A percentile compares a stretch with the other conserved stretches of the same genome.
phyloP scores from a whole-genome alignment of 345 rosid species.

The Syzygium jambos region DNA sequence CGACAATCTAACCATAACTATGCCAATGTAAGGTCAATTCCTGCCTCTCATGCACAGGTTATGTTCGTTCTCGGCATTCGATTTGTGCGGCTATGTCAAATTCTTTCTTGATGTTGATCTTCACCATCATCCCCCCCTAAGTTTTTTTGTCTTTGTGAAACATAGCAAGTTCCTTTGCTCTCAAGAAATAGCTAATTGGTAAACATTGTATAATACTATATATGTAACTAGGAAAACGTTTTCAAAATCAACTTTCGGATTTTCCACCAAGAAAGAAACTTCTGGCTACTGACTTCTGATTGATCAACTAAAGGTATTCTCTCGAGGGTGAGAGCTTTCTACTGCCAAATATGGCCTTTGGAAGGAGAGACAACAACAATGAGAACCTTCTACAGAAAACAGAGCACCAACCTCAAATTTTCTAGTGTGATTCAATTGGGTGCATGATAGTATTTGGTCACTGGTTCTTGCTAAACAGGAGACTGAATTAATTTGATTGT shows the following conservation, averaged over 20 bases:
- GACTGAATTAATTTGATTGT: background rate
- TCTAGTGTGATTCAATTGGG: background rate
- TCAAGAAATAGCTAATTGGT: background rate
- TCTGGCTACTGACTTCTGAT: background rate
- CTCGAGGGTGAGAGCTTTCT: background rate
- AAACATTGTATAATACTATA: background rate
- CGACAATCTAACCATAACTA: background rate
- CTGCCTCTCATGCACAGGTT: background rate
- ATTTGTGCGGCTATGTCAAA: background rate
- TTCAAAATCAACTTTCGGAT: background rate
- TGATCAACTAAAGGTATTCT: background rate
- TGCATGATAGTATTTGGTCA: background rate
- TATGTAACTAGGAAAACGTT: background rate
- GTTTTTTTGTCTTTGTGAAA: background rate
- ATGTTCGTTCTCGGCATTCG: background rate
- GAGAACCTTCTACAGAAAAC: background rate
- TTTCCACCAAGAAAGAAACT: background rate
- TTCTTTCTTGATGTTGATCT: background rate
- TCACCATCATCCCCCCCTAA: background rate
- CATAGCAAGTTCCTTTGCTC: background rate
- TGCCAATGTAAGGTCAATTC: background rate
- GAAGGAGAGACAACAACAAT: background rate
- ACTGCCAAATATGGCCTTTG: background rate
- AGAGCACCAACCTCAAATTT: background rate
- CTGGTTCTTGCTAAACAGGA: background rate